Conservation (phyloP, 352 stramenopile genomes). For the Thalassiosira pacifica region DNA sequence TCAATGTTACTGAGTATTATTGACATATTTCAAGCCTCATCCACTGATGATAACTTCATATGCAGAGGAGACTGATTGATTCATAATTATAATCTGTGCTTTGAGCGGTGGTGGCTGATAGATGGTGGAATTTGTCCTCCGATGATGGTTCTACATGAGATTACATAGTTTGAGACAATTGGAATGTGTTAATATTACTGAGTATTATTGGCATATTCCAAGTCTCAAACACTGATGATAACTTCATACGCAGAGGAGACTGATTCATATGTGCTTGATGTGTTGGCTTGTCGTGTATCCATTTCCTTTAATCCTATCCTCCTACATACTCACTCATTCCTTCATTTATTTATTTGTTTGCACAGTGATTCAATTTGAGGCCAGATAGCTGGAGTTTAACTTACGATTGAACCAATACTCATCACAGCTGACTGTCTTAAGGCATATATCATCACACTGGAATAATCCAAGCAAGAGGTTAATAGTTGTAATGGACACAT, state of each 20-base stretch:
- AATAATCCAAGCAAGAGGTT: no score
- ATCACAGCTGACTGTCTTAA: no score
- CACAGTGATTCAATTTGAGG: constrained; percentile 85
- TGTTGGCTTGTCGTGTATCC: not conserved
- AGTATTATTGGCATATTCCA: no score
- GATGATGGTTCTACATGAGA: constrained; percentile 68
- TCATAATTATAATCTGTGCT: no score
- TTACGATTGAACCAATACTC: no score
- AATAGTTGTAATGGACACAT: no score
- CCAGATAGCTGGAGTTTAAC: no score
- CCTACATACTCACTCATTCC: not conserved
- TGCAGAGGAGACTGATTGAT: not conserved
- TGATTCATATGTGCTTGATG: no score
- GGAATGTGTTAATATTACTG: not conserved
- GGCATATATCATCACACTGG: no score
- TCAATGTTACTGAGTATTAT: not conserved
- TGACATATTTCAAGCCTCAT: no score
- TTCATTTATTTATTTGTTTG: constrained; percentile 4
- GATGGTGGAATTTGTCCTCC: constrained; percentile 19
- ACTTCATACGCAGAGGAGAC: not conserved
- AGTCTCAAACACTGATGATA: not conserved
- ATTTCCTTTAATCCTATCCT: constrained; percentile 17
- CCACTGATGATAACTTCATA: not conserved
- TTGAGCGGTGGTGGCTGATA: no score
- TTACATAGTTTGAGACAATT: constrained; percentile 38